Evolutionary conservation across 495 filamentous ascomycete genomes (phyloP).

Genomic region (Neurospora pannonica): DNA sequence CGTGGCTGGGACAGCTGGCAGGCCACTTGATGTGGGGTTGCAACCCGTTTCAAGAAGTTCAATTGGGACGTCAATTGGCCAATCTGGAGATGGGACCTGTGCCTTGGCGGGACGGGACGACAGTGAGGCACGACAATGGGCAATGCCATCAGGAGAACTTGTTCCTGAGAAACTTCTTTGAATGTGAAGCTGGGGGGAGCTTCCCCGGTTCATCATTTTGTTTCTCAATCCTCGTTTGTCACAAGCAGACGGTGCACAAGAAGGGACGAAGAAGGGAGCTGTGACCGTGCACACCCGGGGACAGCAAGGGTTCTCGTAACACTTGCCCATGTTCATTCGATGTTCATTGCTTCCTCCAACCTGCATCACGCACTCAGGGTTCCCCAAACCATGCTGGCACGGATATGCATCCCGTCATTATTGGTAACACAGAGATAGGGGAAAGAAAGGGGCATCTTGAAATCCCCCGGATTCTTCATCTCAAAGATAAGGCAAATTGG

Average conservation of each 20-base stretch:
- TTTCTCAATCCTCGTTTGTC: neutral
- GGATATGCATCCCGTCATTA: neutral
- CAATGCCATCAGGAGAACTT: neutral
- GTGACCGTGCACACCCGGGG: neutral
- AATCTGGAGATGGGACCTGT: neutral
- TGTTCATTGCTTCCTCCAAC: neutral
- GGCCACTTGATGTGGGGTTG: neutral
- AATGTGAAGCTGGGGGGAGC: neutral
- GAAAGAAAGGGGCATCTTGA: neutral
- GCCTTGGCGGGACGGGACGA: neutral
- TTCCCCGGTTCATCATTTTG: neutral
- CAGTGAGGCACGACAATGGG: neutral
- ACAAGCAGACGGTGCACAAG: neutral
- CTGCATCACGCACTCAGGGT: neutral
- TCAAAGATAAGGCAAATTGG: neutral
- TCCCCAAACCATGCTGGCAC: neutral
- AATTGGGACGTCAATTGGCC: neutral
- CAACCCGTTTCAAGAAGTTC: neutral
- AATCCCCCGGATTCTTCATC: neutral
- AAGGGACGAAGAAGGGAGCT: neutral
- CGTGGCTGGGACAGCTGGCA: neutral
- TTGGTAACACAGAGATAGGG: neutral
- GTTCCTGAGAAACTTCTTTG: neutral
- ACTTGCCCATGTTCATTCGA: neutral
- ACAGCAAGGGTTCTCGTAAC: neutral